Evolutionary conservation across 148 eudicot species (phyloP), one percentile per base, ranked within the genome.

Genomic region (Chenopodium berlandieri): DNA sequence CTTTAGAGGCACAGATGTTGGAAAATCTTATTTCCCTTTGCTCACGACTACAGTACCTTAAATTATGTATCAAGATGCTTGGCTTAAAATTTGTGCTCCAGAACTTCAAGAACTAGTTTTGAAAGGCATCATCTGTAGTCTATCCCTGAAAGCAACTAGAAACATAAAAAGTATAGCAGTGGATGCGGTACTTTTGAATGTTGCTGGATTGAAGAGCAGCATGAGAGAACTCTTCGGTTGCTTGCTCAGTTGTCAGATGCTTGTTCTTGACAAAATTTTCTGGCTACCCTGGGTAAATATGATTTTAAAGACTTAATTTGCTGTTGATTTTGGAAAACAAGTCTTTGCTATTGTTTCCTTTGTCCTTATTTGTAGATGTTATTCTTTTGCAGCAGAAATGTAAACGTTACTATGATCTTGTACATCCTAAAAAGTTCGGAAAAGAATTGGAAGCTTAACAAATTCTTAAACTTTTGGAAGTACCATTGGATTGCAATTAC

Each of bases 21-120:
- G 75, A 31, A 69, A 68, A 9, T 20, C 30, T 78, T 19, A 34
- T 78, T 30, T 23, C 64, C 40, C 9, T 10, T 14, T 78, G 74
- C 47, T 74, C 64, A 19, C 81, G 7, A 30, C 81, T 78, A 48
- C 34, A 31, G 4, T 0, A 6, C 30, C 47, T 78, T 9, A 7
- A 31, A 34, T 34, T 2, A 47, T 68, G 37, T 34, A 34, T 34
- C 5, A 0, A 3, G 1, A 9, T 9, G 19, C 23, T 9, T n/a
- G 11, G 12, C 14, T 37, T 75, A 13, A 56, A 7, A 75, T 75
- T 20, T 62, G 34, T 13, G 78, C 78, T 75, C 78, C 78, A 27
- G 31, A 56, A 19, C 78, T 75, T 54, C 78, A 75, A 14, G 31
- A 7, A 10, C 8, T 75, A 1, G 2, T 14, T 17, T 6, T 75